Percentiles rank a stretch among this genome's conserved stretches.
These are phyloP conservation scores for Escallonia herrerae DNA, from an alignment of 129 eudicot genomes.

Conservation along the genomic window DNA sequence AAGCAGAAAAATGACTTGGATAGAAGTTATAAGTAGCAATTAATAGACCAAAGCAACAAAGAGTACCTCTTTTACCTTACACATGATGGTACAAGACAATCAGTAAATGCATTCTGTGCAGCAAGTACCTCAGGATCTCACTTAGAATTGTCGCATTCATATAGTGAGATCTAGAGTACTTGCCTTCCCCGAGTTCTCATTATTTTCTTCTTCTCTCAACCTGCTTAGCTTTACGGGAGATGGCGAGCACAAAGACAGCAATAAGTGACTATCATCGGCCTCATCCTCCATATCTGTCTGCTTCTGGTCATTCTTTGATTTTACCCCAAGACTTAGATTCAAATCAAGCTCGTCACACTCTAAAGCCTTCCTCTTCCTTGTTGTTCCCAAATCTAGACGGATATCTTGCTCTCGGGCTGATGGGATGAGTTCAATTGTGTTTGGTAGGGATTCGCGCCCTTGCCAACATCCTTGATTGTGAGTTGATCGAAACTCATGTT, in stretches of 20 bases:
- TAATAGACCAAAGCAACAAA: slow-evolving; percentile 15
- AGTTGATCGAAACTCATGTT: slow-evolving; percentile 15
- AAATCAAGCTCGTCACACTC: slow-evolving; percentile 36
- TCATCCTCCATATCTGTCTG: slow-evolving; percentile 13
- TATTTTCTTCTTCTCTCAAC: slow-evolving; percentile 29
- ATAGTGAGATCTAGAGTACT: slow-evolving; percentile 99
- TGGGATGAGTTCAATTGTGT: slow-evolving; percentile 24
- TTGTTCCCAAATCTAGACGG: slow-evolving; percentile 23
- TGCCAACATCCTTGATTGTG: slow-evolving; percentile 21
- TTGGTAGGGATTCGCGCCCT: slow-evolving; percentile 19
- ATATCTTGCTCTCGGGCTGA: slow-evolving; percentile 3
- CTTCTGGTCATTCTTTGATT: slow-evolving; percentile 15
- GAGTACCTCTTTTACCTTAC: slow-evolving; percentile 14
- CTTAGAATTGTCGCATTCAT: slow-evolving; percentile 89
- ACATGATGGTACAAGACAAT: slow-evolving; percentile 32
- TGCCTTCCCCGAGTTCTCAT: slow-evolving; percentile 36
- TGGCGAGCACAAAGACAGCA: slow-evolving; percentile 47
- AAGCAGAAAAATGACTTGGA: not conserved
- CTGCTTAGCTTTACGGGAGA: slow-evolving; percentile 26
- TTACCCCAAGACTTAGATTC: slow-evolving; percentile 48
- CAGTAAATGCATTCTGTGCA: slow-evolving; percentile 15
- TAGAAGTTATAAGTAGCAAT: slow-evolving; percentile 16
- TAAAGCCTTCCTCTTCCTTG: slow-evolving; percentile 34
- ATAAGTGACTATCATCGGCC: slow-evolving; percentile 29
- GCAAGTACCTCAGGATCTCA: slow-evolving; percentile 98